Conservation (phyloP, 768 basidiomycete genomes). For the Russula emetica region DNA sequence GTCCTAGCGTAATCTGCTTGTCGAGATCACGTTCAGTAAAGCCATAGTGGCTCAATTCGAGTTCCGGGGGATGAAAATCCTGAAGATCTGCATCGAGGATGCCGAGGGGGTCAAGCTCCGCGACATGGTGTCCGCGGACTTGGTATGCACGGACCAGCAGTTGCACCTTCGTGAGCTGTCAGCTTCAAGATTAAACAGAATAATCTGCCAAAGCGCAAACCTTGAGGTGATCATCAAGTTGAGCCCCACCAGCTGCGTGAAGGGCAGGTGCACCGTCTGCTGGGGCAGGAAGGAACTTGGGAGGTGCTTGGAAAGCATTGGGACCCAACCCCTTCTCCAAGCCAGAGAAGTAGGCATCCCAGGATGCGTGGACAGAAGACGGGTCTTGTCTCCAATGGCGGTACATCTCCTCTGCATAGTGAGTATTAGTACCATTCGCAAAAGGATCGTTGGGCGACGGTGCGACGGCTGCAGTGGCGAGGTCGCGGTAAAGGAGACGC, state of each 20-base stretch:
- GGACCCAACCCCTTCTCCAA: slow-evolving; percentile 83
- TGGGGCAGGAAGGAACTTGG: slow-evolving; percentile 62
- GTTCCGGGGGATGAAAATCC: slow-evolving; percentile 74
- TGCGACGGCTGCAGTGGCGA: slow-evolving; percentile 47
- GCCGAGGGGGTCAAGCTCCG: slow-evolving; percentile 92
- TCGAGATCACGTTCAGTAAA: slow-evolving; percentile 93
- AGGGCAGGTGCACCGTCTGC: slow-evolving; percentile 78
- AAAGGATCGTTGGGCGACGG: slow-evolving; percentile 82
- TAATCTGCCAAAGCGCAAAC: slow-evolving; percentile 40
- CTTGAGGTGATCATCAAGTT: slow-evolving; percentile 93
- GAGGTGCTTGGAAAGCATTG: slow-evolving; percentile 84
- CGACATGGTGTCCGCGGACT: slow-evolving; percentile 96
- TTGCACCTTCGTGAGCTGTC: slow-evolving; percentile 64
- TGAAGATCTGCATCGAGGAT: slow-evolving; percentile 87
- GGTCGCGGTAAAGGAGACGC: slow-evolving; percentile 32
- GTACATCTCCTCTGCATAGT: slow-evolving; percentile 98
- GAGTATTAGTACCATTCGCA: slow-evolving; percentile 91
- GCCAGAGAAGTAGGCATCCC: slow-evolving; percentile 91
- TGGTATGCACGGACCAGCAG: slow-evolving; percentile 97
- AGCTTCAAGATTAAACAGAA: slow-evolving; percentile 7
- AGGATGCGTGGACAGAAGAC: slow-evolving; percentile 86
- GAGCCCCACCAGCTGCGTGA: slow-evolving; percentile 60
- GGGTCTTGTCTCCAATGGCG: slow-evolving; percentile 87
- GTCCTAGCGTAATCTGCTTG: slow-evolving; percentile 90
- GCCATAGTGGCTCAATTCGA: slow-evolving; percentile 91